Conservation (phyloP, 768 basidiomycete species). For the Tulasnella sp. region DNA sequence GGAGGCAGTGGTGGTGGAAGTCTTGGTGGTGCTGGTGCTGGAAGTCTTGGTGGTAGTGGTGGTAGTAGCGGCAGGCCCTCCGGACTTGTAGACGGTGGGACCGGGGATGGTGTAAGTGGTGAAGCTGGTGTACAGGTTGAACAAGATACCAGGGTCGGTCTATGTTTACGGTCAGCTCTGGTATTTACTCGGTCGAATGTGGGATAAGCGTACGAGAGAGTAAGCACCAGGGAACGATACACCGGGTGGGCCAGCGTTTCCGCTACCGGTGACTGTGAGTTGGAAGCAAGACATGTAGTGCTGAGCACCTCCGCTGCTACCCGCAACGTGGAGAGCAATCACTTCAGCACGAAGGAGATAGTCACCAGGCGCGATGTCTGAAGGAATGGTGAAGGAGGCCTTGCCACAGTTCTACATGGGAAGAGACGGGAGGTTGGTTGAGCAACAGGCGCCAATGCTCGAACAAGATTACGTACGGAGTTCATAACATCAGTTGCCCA, state of each 20-base stretch:
- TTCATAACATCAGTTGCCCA: constrained; percentile 29
- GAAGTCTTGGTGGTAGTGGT: constrained; percentile 16
- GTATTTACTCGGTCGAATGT: background rate
- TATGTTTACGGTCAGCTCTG: constrained; percentile 27
- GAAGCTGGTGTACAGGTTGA: too few relatives aligned
- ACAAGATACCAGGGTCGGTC: too few relatives aligned
- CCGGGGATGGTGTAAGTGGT: constrained; percentile 42
- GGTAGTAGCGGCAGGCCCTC: background rate
- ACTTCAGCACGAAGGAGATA: constrained; percentile 51
- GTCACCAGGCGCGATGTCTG: constrained; percentile 43
- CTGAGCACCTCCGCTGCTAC: constrained; percentile 43
- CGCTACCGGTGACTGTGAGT: constrained; percentile 46
- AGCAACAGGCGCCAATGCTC: background rate
- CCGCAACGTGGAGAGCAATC: constrained; percentile 50
- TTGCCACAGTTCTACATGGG: constrained; percentile 28
- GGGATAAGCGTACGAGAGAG: constrained; percentile 27
- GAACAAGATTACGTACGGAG: background rate
- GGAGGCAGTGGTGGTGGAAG: constrained; percentile 8
- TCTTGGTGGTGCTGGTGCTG: background rate
- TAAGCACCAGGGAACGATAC: constrained; percentile 51
- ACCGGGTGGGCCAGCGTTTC: constrained; percentile 40
- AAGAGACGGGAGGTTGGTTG: background rate
- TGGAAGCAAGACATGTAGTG: constrained; percentile 41
- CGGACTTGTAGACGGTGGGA: constrained; percentile 36
- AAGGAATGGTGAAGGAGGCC: constrained; percentile 47